Percentiles rank a stretch among this genome's conserved stretches.
phyloP scores from a whole-genome alignment of 2,329 filamentous ascomycete species.

The Aspergillus viridinutans region DNA sequence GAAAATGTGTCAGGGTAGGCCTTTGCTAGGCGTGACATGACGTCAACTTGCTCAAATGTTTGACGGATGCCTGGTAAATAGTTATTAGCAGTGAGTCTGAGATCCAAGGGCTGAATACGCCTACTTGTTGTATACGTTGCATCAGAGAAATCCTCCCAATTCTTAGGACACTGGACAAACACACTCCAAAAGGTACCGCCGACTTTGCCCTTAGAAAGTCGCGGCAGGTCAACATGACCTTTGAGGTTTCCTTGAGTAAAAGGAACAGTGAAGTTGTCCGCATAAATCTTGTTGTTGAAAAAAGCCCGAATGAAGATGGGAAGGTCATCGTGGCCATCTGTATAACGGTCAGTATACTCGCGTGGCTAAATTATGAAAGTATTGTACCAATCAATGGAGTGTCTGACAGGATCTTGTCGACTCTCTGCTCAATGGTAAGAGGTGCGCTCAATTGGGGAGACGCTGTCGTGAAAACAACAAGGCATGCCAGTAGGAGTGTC shows the following conservation, averaged over 20 bases:
- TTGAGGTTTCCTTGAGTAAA: slow-evolving; percentile 68
- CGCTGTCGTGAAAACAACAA: slow-evolving; percentile 3
- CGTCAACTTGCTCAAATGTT: slow-evolving; percentile 35
- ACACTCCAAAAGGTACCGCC: slow-evolving; percentile 95
- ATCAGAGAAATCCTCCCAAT: slow-evolving; percentile 70
- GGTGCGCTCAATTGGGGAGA: slow-evolving; percentile 1
- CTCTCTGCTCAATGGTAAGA: slow-evolving; percentile 34
- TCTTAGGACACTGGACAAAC: slow-evolving; percentile 69
- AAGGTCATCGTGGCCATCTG: slow-evolving; percentile 89
- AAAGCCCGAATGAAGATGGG: slow-evolving; percentile 64
- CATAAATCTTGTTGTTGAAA: slow-evolving; percentile 76
- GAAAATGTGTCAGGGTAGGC: slow-evolving; percentile 49
- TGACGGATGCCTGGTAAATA: slow-evolving; percentile 23
- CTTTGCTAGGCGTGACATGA: slow-evolving; percentile 31
- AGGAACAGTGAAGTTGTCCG: slow-evolving; percentile 64
- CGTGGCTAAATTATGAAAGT: no score
- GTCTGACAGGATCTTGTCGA: slow-evolving; percentile 41
- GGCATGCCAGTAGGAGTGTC: slow-evolving; percentile 5
- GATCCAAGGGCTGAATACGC: slow-evolving; percentile 16
- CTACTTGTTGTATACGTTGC: slow-evolving; percentile 64
- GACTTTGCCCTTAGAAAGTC: slow-evolving; percentile 60
- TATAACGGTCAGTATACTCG: neutral
- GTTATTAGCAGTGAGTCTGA: neutral
- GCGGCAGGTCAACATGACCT: slow-evolving; percentile 73
- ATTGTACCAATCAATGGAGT: slow-evolving; percentile 47